Percentiles rank a stretch among this genome's conserved stretches.
Evolutionary conservation across 345 rosid species (phyloP).

Genomic region (Eucalyptus erythrocorys): DNA sequence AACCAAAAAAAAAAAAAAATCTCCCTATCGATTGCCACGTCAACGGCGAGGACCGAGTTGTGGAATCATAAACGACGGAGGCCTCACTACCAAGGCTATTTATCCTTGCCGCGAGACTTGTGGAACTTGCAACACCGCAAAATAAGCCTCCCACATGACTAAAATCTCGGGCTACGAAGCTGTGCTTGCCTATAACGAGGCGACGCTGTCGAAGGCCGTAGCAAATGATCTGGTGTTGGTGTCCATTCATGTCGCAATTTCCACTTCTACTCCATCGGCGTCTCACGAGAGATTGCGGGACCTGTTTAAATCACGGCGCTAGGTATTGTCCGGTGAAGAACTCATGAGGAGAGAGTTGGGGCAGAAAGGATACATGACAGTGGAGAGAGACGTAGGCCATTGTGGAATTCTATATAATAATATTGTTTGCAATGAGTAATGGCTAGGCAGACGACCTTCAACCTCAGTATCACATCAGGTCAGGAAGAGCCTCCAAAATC

Average conservation of each 20-base stretch:
- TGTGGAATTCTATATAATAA: too few relatives aligned
- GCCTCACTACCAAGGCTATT: slow-evolving; percentile 3
- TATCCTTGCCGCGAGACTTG: slow-evolving; percentile 1
- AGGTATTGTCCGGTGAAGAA: background rate
- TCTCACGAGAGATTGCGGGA: background rate
- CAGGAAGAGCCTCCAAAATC: too few relatives aligned
- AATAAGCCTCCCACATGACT: background rate
- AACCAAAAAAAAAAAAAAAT: too few relatives aligned
- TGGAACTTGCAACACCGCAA: slow-evolving; percentile 1
- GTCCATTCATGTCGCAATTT: background rate
- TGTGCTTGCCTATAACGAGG: slow-evolving; percentile 1
- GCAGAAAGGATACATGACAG: background rate
- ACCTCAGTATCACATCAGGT: too few relatives aligned
- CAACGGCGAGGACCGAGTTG: slow-evolving; percentile 7
- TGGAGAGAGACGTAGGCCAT: background rate
- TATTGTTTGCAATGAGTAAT: too few relatives aligned
- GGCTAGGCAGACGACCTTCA: too few relatives aligned
- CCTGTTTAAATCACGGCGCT: background rate
- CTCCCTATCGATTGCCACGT: slow-evolving; percentile 11
- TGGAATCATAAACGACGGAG: slow-evolving; percentile 1
- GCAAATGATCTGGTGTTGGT: background rate
- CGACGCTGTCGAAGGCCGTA: slow-evolving; percentile 2
- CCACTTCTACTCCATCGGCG: background rate
- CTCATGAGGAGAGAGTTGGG: slow-evolving; percentile 6
- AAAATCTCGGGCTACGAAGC: slow-evolving; percentile 3